These are phyloP conservation scores for Ophiocordyceps unilateralis DNA, from an alignment of 2,329 filamentous ascomycete genomes.

Conservation along the genomic window DNA sequence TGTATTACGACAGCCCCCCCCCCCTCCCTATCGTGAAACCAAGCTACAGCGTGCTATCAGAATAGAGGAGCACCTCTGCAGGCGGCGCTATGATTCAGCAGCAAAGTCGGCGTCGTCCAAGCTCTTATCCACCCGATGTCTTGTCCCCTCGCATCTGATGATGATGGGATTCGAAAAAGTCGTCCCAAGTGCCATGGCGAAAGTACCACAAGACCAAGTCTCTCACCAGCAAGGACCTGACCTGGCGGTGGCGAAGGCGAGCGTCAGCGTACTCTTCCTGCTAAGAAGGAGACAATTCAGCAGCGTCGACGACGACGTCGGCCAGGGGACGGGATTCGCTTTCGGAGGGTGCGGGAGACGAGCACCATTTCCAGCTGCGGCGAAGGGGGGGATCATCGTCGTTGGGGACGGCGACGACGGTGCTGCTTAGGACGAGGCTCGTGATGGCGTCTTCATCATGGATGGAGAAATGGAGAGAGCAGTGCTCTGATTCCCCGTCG, in stretches of 20 bases:
- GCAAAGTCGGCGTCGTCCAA: too few relatives aligned
- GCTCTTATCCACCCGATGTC: too few relatives aligned
- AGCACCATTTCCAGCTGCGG: slow-evolving; percentile 15
- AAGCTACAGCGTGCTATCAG: too few relatives aligned
- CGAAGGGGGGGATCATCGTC: slow-evolving; percentile 4
- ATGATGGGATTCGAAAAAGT: too few relatives aligned
- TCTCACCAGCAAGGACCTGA: not conserved
- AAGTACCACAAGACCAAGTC: not conserved
- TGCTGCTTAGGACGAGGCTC: slow-evolving; percentile 8
- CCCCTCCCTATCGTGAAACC: too few relatives aligned
- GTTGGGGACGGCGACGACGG: slow-evolving; percentile 2
- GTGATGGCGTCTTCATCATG: slow-evolving; percentile 3
- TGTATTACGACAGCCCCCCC: too few relatives aligned
- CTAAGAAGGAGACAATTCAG: slow-evolving; percentile 7
- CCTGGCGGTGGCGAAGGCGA: not conserved
- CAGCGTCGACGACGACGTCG: slow-evolving; percentile 7
- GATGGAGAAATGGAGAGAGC: slow-evolving; percentile 14
- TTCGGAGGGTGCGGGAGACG: not conserved
- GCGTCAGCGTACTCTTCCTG: not conserved
- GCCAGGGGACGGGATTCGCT: slow-evolving; percentile 7
- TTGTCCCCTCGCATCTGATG: too few relatives aligned
- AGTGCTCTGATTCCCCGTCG: slow-evolving; percentile 9
- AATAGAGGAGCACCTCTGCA: too few relatives aligned
- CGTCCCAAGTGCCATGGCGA: not conserved
- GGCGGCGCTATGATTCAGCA: too few relatives aligned